Evolutionary conservation across 495 filamentous ascomycete genomes (phyloP), one percentile per base, ranked within the genome.

Genomic region (Melanomma pulvis-pyrius): DNA sequence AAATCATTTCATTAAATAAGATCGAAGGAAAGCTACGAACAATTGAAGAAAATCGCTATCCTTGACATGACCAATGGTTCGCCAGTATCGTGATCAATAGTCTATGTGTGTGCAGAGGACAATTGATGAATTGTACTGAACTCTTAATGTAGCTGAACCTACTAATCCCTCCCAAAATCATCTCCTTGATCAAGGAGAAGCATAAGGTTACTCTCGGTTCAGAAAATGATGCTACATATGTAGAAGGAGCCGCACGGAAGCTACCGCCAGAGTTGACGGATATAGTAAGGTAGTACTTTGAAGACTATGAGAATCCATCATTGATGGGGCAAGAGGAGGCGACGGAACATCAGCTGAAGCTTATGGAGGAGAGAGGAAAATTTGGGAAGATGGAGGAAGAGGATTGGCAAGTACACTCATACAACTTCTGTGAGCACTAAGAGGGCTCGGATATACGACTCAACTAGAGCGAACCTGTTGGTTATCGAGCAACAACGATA

Each of bases 341-440:
- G 21, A 76, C 75, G 50, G 58, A 73, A 29, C 80, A 82, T 44
- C 68, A 81, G 21, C 41, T 78, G 9, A 63, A 79, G 69, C 70
- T 87, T 30, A 86, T 85, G 80, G 63, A 77, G 9, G 82, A 82
- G 68, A 74, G 82, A 8, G 75, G 69, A 15, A 28, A 46, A 17
- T 69, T 63, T 59, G 50, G 65, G 1, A 19, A 57, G 44, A 39
- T n/a, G 6, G 7, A 47, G 13, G 67, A 65, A 28, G 21, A 41
- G 3, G 44, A 32, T 17, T 65, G 67, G 67, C 61, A 65, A 34
- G 24, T 30, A 13, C 41, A 60, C 51, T 47, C 61, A 17, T 69
- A 69, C 39, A 52, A 32, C 49, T 65, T 65, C 47, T 69, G 61
- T 55, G 64, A 67, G 36, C 64, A 66, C 51, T 66, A 29, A 48